Base-by-base conservation (phyloP, 2,329 filamentous ascomycete genomes). In the Lachnellula cervina region DNA sequence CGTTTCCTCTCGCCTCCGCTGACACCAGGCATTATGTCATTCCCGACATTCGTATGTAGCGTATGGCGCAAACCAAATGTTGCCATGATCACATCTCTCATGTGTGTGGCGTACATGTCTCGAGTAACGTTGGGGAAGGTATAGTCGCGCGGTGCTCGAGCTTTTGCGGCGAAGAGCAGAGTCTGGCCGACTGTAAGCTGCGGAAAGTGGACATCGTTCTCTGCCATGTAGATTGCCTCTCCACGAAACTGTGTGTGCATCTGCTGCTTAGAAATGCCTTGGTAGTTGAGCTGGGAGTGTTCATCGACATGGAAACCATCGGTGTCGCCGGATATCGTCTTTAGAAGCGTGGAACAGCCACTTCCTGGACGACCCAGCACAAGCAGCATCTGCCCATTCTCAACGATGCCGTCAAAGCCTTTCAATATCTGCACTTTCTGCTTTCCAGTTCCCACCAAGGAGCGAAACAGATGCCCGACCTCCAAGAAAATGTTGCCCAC, bases 101-200 rank as follows among this genome's bases (percentile, higher is more conserved):
- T 60, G 38, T 63, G 58, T 32, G 48, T 46, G n/a, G 64, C 61
- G 2, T 85, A 77, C 17, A 87, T 80, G 0, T 74, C 67, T 1
- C 82, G 78, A 2, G 59, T 57, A 14, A 59, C 47, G 23, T 54
- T 57, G n/a, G 56, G 52, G 34, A 61, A 59, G 23, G 52, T 57
- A 19, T 43, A 81, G 21, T 80, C 83, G 16, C 80, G 80, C 0
- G 87, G 87, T 0, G 86, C 87, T 47, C 86, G 77, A 0, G 83
- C 82, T 46, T 84, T 80, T 1, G 88, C 78, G 0, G 88, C 88
- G 64, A 91, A 91, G 48, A 82, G 77, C 1, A 92, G 75, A 0
- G 88, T 92, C 59, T 90, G 78, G 1, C 85, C 83, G 17, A 91
- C 87, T 0, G 84, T 89, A n/a, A 93, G 73, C 16, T 87, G 83